phyloP scores from a whole-genome alignment of 2,329 filamentous ascomycete genomes.

The Emericellopsis cladophorae region DNA sequence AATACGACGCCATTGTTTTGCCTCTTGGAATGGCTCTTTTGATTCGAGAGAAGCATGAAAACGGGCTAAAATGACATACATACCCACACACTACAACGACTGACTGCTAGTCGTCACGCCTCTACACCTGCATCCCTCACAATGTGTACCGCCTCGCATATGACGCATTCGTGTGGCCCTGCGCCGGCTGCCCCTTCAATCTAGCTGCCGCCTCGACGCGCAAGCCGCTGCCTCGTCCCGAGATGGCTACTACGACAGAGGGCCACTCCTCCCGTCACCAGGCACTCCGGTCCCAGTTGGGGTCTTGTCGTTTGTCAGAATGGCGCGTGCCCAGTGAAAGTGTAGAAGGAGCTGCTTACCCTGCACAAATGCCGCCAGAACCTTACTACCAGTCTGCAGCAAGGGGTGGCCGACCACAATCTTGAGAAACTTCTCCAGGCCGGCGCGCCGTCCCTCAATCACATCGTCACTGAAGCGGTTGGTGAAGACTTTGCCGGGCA shows the following conservation, averaged over 20 bases:
- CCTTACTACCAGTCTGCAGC: constrained; percentile 94
- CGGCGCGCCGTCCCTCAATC: constrained; percentile 85
- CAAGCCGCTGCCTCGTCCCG: not conserved
- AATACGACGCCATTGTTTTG: not conserved
- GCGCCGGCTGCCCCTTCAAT: not conserved
- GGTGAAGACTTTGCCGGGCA: constrained; percentile 95
- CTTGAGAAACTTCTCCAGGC: constrained; percentile 89
- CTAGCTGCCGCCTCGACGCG: not conserved
- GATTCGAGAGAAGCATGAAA: not conserved
- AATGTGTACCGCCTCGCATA: constrained; percentile 1
- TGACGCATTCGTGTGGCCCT: not conserved
- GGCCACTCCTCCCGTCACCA: constrained; percentile 42
- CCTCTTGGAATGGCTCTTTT: not conserved
- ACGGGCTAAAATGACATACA: not conserved
- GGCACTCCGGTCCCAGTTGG: constrained; percentile 83
- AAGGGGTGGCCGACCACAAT: constrained; percentile 95
- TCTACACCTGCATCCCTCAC: not conserved
- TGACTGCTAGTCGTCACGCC: not conserved
- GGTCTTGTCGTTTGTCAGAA: constrained; percentile 35
- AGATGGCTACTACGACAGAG: constrained; percentile 2
- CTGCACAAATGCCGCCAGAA: constrained; percentile 91
- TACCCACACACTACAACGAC: not conserved
- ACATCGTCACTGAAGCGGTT: constrained; percentile 98
- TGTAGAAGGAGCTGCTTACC: constrained; percentile 35
- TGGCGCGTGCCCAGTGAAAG: too few species aligned